A percentile compares a stretch with the other conserved stretches of the same genome.
Conservation (phyloP, 1,284 basidiomycete genomes). For the Melampsora larici-populina region DNA sequence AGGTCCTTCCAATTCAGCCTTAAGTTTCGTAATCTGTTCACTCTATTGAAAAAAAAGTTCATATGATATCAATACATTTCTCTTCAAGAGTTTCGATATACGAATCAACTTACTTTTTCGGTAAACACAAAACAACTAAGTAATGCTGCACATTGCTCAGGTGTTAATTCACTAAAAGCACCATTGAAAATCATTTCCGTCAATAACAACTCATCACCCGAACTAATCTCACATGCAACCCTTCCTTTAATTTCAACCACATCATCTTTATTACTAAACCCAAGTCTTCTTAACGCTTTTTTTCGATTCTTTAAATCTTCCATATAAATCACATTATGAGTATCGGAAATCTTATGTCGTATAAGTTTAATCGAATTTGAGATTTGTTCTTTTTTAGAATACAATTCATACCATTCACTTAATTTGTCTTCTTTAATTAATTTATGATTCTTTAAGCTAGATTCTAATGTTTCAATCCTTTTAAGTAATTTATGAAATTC, state of each 20-base stretch:
- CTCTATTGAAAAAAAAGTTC: slow-evolving; percentile 60
- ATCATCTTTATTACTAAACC: slow-evolving; percentile 81
- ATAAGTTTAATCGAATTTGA: slow-evolving; percentile 69
- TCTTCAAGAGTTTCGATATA: neutral
- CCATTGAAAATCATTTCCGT: slow-evolving; percentile 98
- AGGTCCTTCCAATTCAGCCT: slow-evolving; percentile 87
- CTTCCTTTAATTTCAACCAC: slow-evolving; percentile 98
- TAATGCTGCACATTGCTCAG: slow-evolving; percentile 88
- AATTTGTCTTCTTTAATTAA: slow-evolving; percentile 72
- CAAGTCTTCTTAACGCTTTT: slow-evolving; percentile 83
- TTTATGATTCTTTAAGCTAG: slow-evolving; percentile 68
- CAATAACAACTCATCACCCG: slow-evolving; percentile 90
- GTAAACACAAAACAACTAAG: slow-evolving; percentile 95
- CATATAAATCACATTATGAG: slow-evolving; percentile 88
- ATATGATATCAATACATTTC: neutral
- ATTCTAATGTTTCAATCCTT: slow-evolving; percentile 20
- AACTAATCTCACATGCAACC: slow-evolving; percentile 96
- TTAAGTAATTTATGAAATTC: slow-evolving; percentile 30
- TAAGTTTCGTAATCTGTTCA: slow-evolving; percentile 77
- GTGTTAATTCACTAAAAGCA: slow-evolving; percentile 81
- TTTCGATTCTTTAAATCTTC: slow-evolving; percentile 96
- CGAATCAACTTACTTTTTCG: slow-evolving; percentile 70
- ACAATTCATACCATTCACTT: slow-evolving; percentile 73
- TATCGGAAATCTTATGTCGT: slow-evolving; percentile 79
- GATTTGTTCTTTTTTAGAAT: slow-evolving; percentile 70